Base-by-base conservation (phyloP, 192 early-diverging fungal species). In the Rhizoclosmatium sp. region DNA sequence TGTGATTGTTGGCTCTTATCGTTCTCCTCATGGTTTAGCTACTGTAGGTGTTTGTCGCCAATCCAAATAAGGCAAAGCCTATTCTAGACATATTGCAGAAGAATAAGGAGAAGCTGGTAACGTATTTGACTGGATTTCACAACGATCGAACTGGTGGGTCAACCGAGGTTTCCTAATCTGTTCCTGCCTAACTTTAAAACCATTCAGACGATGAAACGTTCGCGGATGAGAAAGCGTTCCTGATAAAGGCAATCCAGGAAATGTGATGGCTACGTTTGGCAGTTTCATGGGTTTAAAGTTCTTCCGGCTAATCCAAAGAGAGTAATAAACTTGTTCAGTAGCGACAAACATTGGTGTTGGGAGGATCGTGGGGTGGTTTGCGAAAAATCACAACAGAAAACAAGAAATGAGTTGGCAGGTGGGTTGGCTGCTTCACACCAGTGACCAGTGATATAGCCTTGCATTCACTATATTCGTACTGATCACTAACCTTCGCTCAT, bases 21-120 rank as follows among this genome's bases (percentile, higher is more conserved):
- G 42, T 44, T 48, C 44, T 4, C 47, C 14, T 64, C 31, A 23
- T 45, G 77, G 97, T 98, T 39, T 92, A 94, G 70, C 93, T 95
- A 80, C 97, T 99, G 74, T 99, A 94, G 94, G 94, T 98, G 49
- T 99, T 99, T 89, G 96, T 98, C 2, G 98, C 98, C 62, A 99
- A 98, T 75, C 98, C 98, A 40, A 94, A 94, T 79, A 99, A 99
- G 88, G 93, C 94, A 62, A 94, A 93, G 75, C 92, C 94, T 40
- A 96, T 99, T 51, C 81, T 92, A 56, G 96, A 96, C 75, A 99
- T 99, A 75, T 86, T 99, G 79, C 79, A 88, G 65, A 97, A 95
- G 80, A 99, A 99, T 82, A 92, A 91, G 80, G 96, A 97, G 31
- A 95, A 92, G 81, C 85, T 99, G 42, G 90, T 98, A 48, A 82